A percentile compares a stretch with the other conserved stretches of the same genome.
Evolutionary conservation across 23 red algal species (phyloP).

Genomic region (Agarophyton chilense): DNA sequence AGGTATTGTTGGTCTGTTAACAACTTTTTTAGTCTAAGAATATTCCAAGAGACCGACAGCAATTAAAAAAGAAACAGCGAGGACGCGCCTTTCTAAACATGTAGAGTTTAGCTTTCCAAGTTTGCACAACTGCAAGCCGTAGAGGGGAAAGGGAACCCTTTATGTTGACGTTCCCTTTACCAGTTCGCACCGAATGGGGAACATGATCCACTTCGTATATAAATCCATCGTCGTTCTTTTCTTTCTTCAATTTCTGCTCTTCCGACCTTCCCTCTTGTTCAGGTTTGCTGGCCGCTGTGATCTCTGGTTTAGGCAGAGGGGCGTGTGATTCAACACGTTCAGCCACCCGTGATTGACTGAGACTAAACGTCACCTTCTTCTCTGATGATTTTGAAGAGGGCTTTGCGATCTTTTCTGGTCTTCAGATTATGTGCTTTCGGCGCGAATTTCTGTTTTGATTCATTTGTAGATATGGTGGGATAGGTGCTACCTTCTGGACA

Average conservation of each 20-base stretch:
- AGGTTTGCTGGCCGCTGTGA: background rate
- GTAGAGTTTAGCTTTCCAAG: background rate
- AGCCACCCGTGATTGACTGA: background rate
- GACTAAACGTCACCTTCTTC: conserved; percentile 18
- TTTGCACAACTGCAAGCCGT: background rate
- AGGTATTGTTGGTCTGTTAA: background rate
- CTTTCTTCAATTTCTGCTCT: conserved; percentile 13
- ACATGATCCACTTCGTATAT: conserved; percentile 21
- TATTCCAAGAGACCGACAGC: conserved; percentile 1
- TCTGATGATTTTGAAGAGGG: background rate
- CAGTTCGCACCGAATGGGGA: background rate
- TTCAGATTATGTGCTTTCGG: background rate
- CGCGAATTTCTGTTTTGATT: background rate
- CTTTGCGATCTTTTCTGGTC: background rate
- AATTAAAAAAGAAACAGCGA: conserved; percentile 14
- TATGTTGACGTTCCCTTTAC: background rate
- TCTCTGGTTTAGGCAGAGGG: background rate
- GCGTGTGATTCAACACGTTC: background rate
- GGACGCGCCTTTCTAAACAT: conserved; percentile 22
- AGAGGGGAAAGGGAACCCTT: conserved; percentile 5
- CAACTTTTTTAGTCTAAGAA: background rate
- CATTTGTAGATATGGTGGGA: background rate
- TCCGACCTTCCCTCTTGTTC: background rate
- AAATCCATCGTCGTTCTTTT: conserved; percentile 4
- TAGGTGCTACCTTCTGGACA: background rate